A percentile compares a stretch with the other conserved stretches of the same genome.
These are phyloP conservation scores for Balakata baccata DNA, from an alignment of 345 rosid species.

Conservation along the genomic window DNA sequence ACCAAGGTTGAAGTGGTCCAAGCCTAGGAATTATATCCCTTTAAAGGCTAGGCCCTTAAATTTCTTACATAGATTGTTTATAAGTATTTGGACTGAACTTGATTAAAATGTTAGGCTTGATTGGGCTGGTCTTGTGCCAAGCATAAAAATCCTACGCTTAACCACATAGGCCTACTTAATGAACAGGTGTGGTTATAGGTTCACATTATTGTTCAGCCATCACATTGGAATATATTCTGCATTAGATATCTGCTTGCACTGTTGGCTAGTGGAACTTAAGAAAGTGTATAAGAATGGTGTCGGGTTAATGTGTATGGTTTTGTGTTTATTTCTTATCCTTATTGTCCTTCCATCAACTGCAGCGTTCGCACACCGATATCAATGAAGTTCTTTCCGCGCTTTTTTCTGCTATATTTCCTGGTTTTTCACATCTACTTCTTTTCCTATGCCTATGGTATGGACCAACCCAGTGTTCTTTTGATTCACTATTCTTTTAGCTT, in stretches of 20 bases:
- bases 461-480: conserved; percentile 7
- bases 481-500: not conserved
- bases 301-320: not conserved
- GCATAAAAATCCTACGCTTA: not conserved
- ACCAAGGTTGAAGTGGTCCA: not conserved
- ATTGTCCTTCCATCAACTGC: conserved; percentile 31
- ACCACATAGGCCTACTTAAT: not conserved
- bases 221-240: no score
- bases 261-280: no score
- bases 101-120: not conserved
- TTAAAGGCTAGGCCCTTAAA: not conserved
- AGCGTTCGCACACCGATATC: conserved; percentile 97
- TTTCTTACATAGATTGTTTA: not conserved
- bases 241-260: no score
- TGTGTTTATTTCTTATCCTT: not conserved
- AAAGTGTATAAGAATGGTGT: not conserved
- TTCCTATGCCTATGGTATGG: conserved; percentile 83
- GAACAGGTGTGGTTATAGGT: not conserved
- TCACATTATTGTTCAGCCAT: not conserved
- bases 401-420: conserved; percentile 92
- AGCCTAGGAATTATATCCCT: not conserved
- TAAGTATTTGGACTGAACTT: not conserved
- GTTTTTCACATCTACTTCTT: conserved; percentile 98
- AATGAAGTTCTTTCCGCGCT: conserved; percentile 99
- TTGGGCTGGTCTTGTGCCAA: not conserved